Evolutionary conservation across 495 filamentous ascomycete genomes (phyloP).

Genomic region (Achaetomiella virescens): DNA sequence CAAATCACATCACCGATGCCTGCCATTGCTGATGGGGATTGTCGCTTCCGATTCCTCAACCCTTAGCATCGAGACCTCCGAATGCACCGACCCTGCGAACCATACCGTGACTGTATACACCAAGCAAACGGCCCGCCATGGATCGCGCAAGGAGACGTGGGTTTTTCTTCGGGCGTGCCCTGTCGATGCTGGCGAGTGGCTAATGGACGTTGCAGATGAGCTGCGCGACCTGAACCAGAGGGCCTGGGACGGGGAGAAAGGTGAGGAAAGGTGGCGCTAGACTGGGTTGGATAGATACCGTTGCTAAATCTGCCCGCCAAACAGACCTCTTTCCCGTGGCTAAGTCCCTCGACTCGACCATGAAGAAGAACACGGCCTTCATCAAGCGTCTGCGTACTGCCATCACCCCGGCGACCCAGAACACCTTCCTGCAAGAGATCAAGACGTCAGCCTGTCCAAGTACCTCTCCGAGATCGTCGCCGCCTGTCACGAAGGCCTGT

Average conservation of each 20-base stretch:
- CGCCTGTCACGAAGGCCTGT: conserved; percentile 94
- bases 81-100: conserved; percentile 32
- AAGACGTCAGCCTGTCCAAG: conserved; percentile 90
- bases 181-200: not conserved
- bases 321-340: conserved; percentile 74
- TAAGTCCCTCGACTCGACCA: conserved; percentile 82
- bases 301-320: not conserved
- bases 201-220: conserved; percentile 52
- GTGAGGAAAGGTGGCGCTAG: conserved; percentile 40
- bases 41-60: conserved; percentile 43
- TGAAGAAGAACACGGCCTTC: conserved; percentile 99
- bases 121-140: conserved; percentile 49
- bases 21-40: conserved; percentile 38
- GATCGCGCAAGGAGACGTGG: conserved; percentile 80
- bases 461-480: conserved; percentile 97
- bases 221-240: conserved; percentile 78
- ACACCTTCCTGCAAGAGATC: conserved; percentile 86
- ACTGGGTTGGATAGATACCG: not conserved
- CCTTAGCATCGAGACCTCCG: conserved; percentile 40
- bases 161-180: conserved; percentile 13
- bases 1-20: conserved; percentile 40
- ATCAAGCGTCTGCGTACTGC: conserved; percentile 94
- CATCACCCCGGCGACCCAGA: conserved; percentile 67
- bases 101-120: conserved; percentile 10
- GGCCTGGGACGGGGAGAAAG: conserved; percentile 82